A percentile compares a stretch with the other conserved stretches of the same genome.
phyloP scores from a whole-genome alignment of 2,329 filamentous ascomycete genomes.

The Colletotrichum costaricense region DNA sequence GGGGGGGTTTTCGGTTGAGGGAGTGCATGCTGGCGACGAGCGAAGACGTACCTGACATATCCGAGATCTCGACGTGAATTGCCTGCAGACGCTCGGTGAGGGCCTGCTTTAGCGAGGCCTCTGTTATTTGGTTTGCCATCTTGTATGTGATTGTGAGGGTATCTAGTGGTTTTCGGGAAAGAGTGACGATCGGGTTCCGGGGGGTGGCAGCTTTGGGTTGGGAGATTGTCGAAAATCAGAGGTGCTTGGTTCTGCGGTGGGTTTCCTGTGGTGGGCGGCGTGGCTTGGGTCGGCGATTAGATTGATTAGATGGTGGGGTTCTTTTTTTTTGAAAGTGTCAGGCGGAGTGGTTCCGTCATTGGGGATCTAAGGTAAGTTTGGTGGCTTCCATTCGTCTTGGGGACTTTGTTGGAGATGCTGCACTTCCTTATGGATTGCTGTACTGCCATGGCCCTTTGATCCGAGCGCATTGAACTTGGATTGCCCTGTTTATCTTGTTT shows the following conservation, averaged over 20 bases:
- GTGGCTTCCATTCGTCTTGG: background rate
- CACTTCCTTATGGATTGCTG: background rate
- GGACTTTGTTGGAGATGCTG: background rate
- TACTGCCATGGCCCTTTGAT: background rate
- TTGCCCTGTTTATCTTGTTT: no score
- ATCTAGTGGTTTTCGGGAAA: background rate
- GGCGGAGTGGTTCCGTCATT: slow-evolving; percentile 6
- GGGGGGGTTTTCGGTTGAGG: background rate
- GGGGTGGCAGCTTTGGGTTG: background rate
- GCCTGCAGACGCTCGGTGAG: slow-evolving; percentile 79
- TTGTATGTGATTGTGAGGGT: background rate
- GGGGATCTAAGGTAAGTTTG: background rate
- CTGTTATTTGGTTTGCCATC: slow-evolving; percentile 75
- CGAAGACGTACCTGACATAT: slow-evolving; percentile 81
- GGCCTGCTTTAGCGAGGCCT: slow-evolving; percentile 75
- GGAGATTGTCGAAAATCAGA: slow-evolving; percentile 30
- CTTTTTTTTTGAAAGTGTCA: background rate
- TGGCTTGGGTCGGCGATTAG: slow-evolving; percentile 22
- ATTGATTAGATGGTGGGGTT: slow-evolving; percentile 38
- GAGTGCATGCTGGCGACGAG: background rate
- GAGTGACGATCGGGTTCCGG: slow-evolving; percentile 1
- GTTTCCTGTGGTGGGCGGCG: background rate
- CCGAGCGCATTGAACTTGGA: no score
- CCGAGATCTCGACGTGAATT: slow-evolving; percentile 85
- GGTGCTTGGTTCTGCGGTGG: slow-evolving; percentile 12